Percentiles rank a stretch among this genome's conserved stretches.
Conservation (phyloP, 1,284 basidiomycete genomes). For the Puccinia novopanici region DNA sequence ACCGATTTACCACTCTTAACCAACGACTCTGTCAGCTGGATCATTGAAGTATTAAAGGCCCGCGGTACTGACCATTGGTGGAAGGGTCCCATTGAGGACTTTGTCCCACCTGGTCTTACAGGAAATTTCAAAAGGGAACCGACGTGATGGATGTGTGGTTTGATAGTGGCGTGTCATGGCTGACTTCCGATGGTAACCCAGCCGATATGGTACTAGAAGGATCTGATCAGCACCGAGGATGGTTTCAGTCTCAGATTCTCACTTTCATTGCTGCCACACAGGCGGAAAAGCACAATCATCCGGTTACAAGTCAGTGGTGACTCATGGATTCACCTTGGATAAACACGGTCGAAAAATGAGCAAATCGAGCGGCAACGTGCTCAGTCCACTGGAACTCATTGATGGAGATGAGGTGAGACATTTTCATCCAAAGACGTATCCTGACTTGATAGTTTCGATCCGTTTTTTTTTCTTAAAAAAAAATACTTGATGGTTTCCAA, state of each 20-base stretch:
- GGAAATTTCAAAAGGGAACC: conserved; percentile 72
- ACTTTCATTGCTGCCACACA: conserved; percentile 69
- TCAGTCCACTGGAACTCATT: conserved; percentile 80
- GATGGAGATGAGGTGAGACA: conserved; percentile 71
- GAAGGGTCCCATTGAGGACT: conserved; percentile 79
- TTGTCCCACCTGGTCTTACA: conserved; percentile 69
- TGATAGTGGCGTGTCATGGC: conserved; percentile 95
- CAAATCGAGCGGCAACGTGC: conserved; percentile 90
- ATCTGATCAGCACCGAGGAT: conserved; percentile 95
- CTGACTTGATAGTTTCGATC: neutral
- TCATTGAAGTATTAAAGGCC: conserved; percentile 71
- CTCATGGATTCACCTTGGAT: conserved; percentile 96
- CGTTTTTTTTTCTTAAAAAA: neutral
- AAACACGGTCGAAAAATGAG: conserved; percentile 94
- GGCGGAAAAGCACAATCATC: conserved; percentile 52
- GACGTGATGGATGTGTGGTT: conserved; percentile 99
- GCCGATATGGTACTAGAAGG: conserved; percentile 94
- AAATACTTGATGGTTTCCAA: too few species aligned
- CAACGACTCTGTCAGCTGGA: conserved; percentile 71
- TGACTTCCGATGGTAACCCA: conserved; percentile 67
- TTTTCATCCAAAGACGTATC: neutral
- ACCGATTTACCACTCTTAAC: conserved; percentile 72
- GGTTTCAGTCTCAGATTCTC: conserved; percentile 95
- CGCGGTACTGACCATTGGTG: conserved; percentile 87
- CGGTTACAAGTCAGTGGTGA: conserved; percentile 76